Evolutionary conservation across 2,329 filamentous ascomycete genomes (phyloP).

Genomic region (Alternaria sp.): DNA sequence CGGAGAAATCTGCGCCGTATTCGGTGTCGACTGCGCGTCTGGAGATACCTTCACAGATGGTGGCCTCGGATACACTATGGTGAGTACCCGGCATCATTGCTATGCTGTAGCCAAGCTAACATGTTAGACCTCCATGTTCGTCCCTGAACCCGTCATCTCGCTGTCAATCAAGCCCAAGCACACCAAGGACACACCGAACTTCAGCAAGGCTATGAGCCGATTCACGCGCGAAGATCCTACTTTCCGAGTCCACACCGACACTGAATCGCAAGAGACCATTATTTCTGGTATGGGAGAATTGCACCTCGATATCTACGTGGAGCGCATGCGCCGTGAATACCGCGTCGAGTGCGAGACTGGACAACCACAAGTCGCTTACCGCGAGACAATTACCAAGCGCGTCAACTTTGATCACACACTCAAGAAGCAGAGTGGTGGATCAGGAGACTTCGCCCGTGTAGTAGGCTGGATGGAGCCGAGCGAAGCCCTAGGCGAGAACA

Average conservation of each 20-base stretch:
- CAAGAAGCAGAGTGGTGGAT: conserved; percentile 94
- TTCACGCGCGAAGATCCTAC: conserved; percentile 99
- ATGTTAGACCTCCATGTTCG: conserved; percentile 82
- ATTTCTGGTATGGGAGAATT: conserved; percentile 98
- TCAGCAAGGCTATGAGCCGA: conserved; percentile 97
- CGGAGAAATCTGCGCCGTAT: conserved; percentile 98
- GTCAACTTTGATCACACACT: conserved; percentile 91
- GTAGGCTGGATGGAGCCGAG: conserved; percentile 91
- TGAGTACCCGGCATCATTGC: conserved; percentile 26
- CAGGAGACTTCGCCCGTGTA: conserved; percentile 94
- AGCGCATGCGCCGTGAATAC: conserved; percentile 96
- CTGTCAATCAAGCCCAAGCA: conserved; percentile 97
- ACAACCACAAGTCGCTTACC: conserved; percentile 94
- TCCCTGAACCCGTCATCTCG: conserved; percentile 97
- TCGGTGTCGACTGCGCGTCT: conserved; percentile 96
- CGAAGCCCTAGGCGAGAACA: conserved; percentile 74
- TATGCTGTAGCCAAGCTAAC: conserved; percentile 21
- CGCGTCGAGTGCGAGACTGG: conserved; percentile 95
- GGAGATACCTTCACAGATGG: conserved; percentile 99
- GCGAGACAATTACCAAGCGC: conserved; percentile 84
- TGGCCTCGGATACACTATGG: conserved; percentile 88
- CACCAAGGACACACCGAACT: conserved; percentile 89
- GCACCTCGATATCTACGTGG: conserved; percentile 96
- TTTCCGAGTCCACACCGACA: conserved; percentile 91
- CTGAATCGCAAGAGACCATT: conserved; percentile 94